Conservation (phyloP, 768 basidiomycete species). For the Podaxis mareebaensis region DNA sequence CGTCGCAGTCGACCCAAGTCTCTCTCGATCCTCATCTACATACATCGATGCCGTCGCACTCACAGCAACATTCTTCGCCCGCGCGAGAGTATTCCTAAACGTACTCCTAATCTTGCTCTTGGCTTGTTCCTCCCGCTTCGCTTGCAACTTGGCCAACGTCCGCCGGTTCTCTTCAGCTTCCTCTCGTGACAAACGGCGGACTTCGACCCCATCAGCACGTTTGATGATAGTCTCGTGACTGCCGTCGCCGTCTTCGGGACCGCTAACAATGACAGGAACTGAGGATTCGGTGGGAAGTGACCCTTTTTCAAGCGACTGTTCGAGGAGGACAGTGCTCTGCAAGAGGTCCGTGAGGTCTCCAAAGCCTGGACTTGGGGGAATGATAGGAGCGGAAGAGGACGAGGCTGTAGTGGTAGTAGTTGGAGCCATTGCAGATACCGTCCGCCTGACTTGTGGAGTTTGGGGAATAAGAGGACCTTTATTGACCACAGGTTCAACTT, state of each 20-base stretch:
- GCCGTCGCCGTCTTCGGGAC: constrained; percentile 14
- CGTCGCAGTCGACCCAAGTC: background rate
- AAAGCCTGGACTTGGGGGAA: constrained; percentile 41
- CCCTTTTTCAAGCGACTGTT: constrained; percentile 52
- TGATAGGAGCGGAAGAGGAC: constrained; percentile 22
- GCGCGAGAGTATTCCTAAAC: constrained; percentile 34
- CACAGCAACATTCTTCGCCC: constrained; percentile 24
- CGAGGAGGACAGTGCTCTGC: constrained; percentile 59
- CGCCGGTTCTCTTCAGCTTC: constrained; percentile 27
- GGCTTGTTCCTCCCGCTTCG: constrained; percentile 27
- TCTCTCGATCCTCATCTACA: constrained; percentile 9
- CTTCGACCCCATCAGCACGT: constrained; percentile 19
- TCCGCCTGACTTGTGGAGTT: constrained; percentile 10
- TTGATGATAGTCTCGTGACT: constrained; percentile 21
- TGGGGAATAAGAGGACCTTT: background rate
- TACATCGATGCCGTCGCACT: constrained; percentile 26
- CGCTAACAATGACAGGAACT: constrained; percentile 10
- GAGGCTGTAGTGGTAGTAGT: constrained; percentile 24
- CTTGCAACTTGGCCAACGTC: constrained; percentile 26
- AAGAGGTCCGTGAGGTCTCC: constrained; percentile 57
- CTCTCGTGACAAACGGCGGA: constrained; percentile 18
- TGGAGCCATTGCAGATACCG: constrained; percentile 21
- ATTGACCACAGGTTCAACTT: constrained; percentile 21
- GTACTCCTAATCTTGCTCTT: constrained; percentile 33
- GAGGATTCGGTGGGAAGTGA: constrained; percentile 41